These are phyloP conservation scores for Dactylellina sp. DNA, from an alignment of 2,329 filamentous ascomycete species.

Conservation along the genomic window DNA sequence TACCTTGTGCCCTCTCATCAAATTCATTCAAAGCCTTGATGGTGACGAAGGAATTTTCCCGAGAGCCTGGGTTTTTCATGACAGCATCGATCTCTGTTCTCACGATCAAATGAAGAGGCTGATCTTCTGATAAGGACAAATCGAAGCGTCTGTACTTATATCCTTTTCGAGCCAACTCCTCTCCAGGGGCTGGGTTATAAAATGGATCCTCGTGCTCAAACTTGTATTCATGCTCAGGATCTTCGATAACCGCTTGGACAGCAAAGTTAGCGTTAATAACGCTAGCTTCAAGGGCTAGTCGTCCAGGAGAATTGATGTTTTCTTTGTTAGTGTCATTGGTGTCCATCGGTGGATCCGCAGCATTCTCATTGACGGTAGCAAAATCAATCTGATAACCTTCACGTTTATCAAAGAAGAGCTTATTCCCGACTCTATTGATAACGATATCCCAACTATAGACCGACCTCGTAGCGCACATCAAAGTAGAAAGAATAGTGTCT, in stretches of 20 bases:
- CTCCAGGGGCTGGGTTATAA: conserved; percentile 93
- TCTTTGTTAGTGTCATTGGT: conserved; percentile 93
- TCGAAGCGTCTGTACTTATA: conserved; percentile 99
- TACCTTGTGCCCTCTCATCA: conserved; percentile 95
- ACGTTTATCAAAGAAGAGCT: conserved; percentile 98
- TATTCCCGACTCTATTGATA: conserved; percentile 90
- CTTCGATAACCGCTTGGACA: conserved; percentile 92
- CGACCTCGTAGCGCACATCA: conserved; percentile 97
- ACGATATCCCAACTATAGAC: conserved; percentile 99
- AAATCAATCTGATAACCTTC: conserved; percentile 94
- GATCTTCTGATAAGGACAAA: conserved; percentile 91
- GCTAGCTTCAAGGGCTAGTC: conserved; percentile 94
- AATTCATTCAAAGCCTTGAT: conserved; percentile 99
- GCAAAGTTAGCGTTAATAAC: conserved; percentile 99
- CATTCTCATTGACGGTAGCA: conserved; percentile 99
- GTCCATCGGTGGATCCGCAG: conserved; percentile 91
- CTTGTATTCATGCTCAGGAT: conserved; percentile 78
- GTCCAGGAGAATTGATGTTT: conserved; percentile 89
- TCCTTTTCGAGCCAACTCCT: conserved; percentile 90
- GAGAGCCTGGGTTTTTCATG: conserved; percentile 91
- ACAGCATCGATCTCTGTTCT: conserved; percentile 95
- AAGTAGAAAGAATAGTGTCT: conserved; percentile 96
- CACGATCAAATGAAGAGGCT: conserved; percentile 91
- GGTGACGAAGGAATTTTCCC: conserved; percentile 89
- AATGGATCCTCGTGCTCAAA: conserved; percentile 95